phyloP scores from a whole-genome alignment of 2,329 filamentous ascomycete genomes.

The Onygena corvina region DNA sequence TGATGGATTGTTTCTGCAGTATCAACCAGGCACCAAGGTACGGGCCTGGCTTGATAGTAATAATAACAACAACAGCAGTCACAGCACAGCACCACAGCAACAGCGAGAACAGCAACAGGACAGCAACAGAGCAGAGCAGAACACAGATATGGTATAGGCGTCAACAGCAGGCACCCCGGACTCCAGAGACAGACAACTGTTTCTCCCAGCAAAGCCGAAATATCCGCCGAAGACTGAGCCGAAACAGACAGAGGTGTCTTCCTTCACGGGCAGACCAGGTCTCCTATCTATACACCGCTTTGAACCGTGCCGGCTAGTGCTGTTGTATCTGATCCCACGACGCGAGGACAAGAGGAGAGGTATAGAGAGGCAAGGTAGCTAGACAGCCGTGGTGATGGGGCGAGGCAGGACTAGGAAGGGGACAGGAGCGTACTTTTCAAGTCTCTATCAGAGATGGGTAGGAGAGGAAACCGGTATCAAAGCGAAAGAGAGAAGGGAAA shows the following conservation, averaged over 20 bases:
- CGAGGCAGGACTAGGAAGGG: neutral
- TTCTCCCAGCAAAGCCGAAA: neutral
- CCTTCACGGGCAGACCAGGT: neutral
- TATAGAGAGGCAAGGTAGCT: neutral
- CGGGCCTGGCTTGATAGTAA: neutral
- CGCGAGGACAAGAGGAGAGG: neutral
- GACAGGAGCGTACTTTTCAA: neutral
- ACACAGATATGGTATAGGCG: neutral
- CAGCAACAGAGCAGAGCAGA: too few relatives aligned
- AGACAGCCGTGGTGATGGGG: too few relatives aligned
- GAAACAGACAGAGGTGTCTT: neutral
- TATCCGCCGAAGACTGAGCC: neutral
- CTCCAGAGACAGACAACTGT: neutral
- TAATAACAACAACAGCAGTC: constrained; percentile 1
- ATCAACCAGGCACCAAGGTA: neutral
- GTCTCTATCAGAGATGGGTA: too few relatives aligned
- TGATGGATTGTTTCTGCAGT: constrained; percentile 4
- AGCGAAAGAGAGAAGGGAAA: neutral
- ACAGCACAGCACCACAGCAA: neutral
- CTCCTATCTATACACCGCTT: constrained; percentile 1
- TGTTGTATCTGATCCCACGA: neutral
- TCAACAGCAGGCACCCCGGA: constrained; percentile 2
- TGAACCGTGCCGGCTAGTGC: neutral
- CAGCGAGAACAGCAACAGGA: neutral
- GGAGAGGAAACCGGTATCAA: too few relatives aligned